Evolutionary conservation across 2,329 filamentous ascomycete genomes (phyloP).

Genomic region (Colletotrichum somersetense): DNA sequence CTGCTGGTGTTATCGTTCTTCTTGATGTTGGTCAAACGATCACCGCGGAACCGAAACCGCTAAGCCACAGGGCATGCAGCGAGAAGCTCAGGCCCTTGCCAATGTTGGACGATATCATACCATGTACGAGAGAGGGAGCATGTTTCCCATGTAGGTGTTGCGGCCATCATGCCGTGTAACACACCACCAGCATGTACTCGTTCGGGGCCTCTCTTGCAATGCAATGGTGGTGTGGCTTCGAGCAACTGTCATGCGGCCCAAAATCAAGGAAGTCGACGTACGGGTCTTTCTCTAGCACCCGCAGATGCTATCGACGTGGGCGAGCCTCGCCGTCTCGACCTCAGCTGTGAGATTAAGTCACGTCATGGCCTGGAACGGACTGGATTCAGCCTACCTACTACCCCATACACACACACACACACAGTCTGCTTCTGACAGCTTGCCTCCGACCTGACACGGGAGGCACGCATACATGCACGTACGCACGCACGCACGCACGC

Average conservation of each 20-base stretch:
- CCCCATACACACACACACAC: neutral
- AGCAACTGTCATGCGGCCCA: conserved; percentile 28
- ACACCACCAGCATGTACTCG: neutral
- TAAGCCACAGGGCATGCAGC: conserved; percentile 4
- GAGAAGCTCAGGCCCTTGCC: conserved; percentile 6
- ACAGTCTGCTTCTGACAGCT: neutral
- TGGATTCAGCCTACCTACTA: neutral
- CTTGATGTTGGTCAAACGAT: conserved; percentile 3
- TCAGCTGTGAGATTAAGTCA: conserved; percentile 8
- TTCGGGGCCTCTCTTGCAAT: neutral
- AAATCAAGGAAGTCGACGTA: conserved; percentile 34
- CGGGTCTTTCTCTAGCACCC: conserved; percentile 10
- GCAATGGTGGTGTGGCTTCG: conserved; percentile 11
- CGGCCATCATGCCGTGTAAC: conserved; percentile 1
- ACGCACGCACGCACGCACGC: neutral
- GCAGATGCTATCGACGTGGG: conserved; percentile 16
- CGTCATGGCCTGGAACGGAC: conserved; percentile 7
- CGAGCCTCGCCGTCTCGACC: conserved; percentile 19
- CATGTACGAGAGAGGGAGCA: neutral
- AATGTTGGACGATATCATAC: neutral
- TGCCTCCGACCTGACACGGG: conserved; percentile 7
- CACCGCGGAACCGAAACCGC: neutral
- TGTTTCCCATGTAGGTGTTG: conserved; percentile 8
- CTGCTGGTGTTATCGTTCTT: neutral
- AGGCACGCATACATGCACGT: neutral